These are phyloP conservation scores for Neophaeococcomyces aloes DNA, from an alignment of 2,329 filamentous ascomycete genomes.

Conservation along the genomic window DNA sequence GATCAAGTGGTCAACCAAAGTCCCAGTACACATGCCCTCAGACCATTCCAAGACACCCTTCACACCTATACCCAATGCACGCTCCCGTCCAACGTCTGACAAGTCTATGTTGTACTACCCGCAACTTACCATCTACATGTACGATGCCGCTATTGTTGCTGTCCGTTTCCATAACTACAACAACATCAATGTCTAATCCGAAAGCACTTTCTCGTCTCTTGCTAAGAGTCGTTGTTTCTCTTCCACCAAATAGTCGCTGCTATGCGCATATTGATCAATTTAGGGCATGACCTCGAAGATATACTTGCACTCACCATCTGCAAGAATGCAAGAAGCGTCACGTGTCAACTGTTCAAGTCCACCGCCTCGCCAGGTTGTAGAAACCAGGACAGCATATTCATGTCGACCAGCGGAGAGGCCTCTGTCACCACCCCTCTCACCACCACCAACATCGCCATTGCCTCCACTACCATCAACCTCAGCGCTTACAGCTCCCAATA, in stretches of 20 bases:
- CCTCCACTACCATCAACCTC: constrained; percentile 1
- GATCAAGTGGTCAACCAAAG: neutral
- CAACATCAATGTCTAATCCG: neutral
- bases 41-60: neutral
- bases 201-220: neutral
- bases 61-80: neutral
- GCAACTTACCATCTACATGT: constrained; percentile 4
- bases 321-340: constrained; percentile 1
- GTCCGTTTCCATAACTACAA: neutral
- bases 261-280: neutral
- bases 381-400: constrained; percentile 5
- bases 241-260: neutral
- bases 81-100: constrained; percentile 4
- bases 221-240: neutral
- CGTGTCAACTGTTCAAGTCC: neutral
- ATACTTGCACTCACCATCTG: too few relatives aligned
- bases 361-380: neutral
- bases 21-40: neutral
- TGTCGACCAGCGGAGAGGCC: constrained; percentile 4
- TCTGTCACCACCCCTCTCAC: constrained; percentile 1
- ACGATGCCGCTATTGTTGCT: constrained; percentile 1
- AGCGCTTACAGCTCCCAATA: neutral
- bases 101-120: constrained; percentile 1
- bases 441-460: constrained; percentile 7
- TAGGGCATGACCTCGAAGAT: neutral